Conservation (phyloP, 2,329 filamentous ascomycete species). For the Verticillium longisporum region DNA sequence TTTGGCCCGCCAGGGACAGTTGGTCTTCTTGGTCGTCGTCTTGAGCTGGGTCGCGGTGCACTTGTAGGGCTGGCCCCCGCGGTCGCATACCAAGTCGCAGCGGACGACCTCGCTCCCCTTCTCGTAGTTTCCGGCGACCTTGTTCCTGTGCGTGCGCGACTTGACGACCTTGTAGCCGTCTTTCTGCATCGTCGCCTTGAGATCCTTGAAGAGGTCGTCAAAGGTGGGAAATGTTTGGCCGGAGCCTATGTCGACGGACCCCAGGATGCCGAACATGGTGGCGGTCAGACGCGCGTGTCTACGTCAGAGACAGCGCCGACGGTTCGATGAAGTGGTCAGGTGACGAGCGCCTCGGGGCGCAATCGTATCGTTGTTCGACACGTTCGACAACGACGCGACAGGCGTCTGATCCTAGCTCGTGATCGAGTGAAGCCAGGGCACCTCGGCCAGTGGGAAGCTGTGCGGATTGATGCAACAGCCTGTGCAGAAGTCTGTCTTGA, state of each 20-base stretch:
- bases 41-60: constrained; percentile 37
- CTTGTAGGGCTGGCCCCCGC: constrained; percentile 35
- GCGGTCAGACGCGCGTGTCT: not conserved
- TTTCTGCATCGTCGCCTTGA: constrained; percentile 33
- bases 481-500: constrained; percentile 10
- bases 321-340: not conserved
- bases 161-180: constrained; percentile 40
- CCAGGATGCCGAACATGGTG: constrained; percentile 36
- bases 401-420: not conserved
- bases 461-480: constrained; percentile 12
- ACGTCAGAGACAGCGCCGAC: not conserved
- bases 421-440: not conserved
- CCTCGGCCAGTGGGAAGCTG: constrained; percentile 6
- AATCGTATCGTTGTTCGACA: not conserved
- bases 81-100: constrained; percentile 37
- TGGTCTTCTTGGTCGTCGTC: constrained; percentile 37
- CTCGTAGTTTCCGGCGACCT: constrained; percentile 30
- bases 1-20: constrained; percentile 38
- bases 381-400: not conserved
- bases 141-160: constrained; percentile 32
- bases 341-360: not conserved
- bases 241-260: constrained; percentile 24
- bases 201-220: constrained; percentile 32
- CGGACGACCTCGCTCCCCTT: constrained; percentile 35
- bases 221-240: constrained; percentile 28